These are phyloP conservation scores for Aspergillus arachidicola DNA, from an alignment of 2,329 filamentous ascomycete genomes.

Conservation along the genomic window DNA sequence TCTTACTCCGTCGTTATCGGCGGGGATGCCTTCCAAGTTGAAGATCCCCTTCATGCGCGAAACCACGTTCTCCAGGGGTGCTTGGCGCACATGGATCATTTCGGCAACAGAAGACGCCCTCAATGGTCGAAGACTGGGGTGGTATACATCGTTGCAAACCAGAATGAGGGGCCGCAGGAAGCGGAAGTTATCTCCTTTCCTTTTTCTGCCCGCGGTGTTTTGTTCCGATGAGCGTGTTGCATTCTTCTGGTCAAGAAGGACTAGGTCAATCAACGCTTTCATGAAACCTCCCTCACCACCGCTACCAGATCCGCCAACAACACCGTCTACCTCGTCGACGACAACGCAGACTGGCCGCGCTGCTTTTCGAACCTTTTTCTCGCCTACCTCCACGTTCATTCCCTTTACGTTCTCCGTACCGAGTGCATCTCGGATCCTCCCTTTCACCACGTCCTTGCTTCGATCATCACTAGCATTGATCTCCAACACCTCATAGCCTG, in stretches of 20 bases:
- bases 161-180: slow-evolving; percentile 86
- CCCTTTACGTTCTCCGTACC: slow-evolving; percentile 91
- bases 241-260: slow-evolving; percentile 85
- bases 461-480: slow-evolving; percentile 98
- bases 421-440: slow-evolving; percentile 85
- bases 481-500: slow-evolving; percentile 93
- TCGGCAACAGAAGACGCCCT: slow-evolving; percentile 85
- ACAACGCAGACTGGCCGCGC: slow-evolving; percentile 90
- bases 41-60: slow-evolving; percentile 81
- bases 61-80: slow-evolving; percentile 82
- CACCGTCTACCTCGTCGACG: slow-evolving; percentile 95
- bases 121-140: slow-evolving; percentile 81
- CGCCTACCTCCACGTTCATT: slow-evolving; percentile 52
- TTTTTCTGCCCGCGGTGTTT: slow-evolving; percentile 43
- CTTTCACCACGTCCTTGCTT: slow-evolving; percentile 85
- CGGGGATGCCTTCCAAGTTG: slow-evolving; percentile 82
- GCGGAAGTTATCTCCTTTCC: slow-evolving; percentile 82
- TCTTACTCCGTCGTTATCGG: slow-evolving; percentile 85
- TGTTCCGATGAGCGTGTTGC: slow-evolving; percentile 41
- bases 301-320: slow-evolving; percentile 74
- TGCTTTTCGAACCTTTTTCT: slow-evolving; percentile 63
- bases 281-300: slow-evolving; percentile 92
- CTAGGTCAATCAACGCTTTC: slow-evolving; percentile 89
- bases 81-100: slow-evolving; percentile 87
- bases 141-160: slow-evolving; percentile 97